Percentiles rank a stretch among this genome's conserved stretches.
These are phyloP conservation scores for Penicillium italicum DNA, from an alignment of 2,329 filamentous ascomycete species.

Conservation along the genomic window DNA sequence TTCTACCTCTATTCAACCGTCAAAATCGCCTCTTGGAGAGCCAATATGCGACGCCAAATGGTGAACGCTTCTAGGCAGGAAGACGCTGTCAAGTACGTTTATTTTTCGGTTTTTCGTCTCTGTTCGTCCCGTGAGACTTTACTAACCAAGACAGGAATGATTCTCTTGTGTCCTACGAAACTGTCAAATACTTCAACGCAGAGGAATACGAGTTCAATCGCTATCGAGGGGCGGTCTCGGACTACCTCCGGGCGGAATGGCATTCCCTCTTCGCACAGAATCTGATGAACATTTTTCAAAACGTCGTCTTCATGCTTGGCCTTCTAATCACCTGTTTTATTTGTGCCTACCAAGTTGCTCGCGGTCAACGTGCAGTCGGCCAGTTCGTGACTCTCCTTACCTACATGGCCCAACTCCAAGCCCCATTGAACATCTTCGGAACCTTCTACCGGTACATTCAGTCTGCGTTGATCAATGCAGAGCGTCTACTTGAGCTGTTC, in stretches of 20 bases:
- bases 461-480: conserved; percentile 37
- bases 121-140: not conserved
- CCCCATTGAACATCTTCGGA: conserved; percentile 67
- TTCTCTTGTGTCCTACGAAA: conserved; percentile 91
- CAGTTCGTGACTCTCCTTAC: conserved; percentile 68
- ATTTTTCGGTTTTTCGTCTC: rapidly evolving
- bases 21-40: conserved; percentile 70
- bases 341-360: conserved; percentile 65
- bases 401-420: conserved; percentile 70
- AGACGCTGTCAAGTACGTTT: conserved; percentile 74
- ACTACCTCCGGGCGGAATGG: conserved; percentile 64
- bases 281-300: conserved; percentile 72
- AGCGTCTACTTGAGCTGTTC: conserved; percentile 57
- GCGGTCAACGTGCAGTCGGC: conserved; percentile 55
- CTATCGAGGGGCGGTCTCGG: conserved; percentile 63
- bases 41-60: conserved; percentile 82
- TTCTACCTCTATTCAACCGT: conserved; percentile 51
- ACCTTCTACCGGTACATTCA: conserved; percentile 52
- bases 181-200: conserved; percentile 81
- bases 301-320: conserved; percentile 65
- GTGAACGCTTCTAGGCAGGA: conserved; percentile 88
- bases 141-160: conserved; percentile 59
- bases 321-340: conserved; percentile 67
- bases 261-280: conserved; percentile 68
- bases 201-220: conserved; percentile 70